Percentiles rank a stretch among this genome's conserved stretches.
Evolutionary conservation across 306 rosid genomes (phyloP).

Genomic region (Begonia masoniana): DNA sequence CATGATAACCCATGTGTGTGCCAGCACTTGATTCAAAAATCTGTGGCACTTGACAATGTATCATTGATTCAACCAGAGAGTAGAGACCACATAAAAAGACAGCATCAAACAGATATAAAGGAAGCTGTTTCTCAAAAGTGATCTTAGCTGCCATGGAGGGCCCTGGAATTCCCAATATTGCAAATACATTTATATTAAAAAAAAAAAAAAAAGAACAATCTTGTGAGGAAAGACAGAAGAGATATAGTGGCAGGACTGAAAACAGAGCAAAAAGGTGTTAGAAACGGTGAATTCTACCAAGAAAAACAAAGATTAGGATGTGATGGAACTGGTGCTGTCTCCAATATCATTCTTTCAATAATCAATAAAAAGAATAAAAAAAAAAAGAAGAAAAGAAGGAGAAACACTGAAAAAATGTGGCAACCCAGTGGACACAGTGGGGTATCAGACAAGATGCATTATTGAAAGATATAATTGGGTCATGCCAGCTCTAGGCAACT

Average conservation of each 20-base stretch:
- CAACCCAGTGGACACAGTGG: conserved; percentile 8
- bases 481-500: conserved; percentile 25
- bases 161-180: too few relatives aligned
- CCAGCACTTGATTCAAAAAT: too few relatives aligned
- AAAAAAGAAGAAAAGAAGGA: conserved; percentile 1
- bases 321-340: conserved; percentile 27
- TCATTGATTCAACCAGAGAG: too few relatives aligned
- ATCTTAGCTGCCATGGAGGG: too few relatives aligned
- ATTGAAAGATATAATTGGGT: conserved; percentile 24
- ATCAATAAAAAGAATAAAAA: conserved; percentile 3
- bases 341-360: conserved; percentile 17
- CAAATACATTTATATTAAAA: too few relatives aligned
- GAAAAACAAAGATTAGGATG: conserved; percentile 19
- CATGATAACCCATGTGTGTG: too few relatives aligned
- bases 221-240: conserved; percentile 5
- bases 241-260: conserved; percentile 8
- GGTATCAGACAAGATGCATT: conserved; percentile 30
- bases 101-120: too few relatives aligned
- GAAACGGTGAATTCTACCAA: conserved; percentile 10
- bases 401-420: not conserved
- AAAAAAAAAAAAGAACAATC: too few relatives aligned
- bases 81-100: too few relatives aligned
- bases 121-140: too few relatives aligned
- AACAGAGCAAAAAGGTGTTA: conserved; percentile 11
- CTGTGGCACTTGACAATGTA: too few relatives aligned